phyloP scores from a whole-genome alignment of 2,329 filamentous ascomycete genomes.

The Thelonectria rubi region DNA sequence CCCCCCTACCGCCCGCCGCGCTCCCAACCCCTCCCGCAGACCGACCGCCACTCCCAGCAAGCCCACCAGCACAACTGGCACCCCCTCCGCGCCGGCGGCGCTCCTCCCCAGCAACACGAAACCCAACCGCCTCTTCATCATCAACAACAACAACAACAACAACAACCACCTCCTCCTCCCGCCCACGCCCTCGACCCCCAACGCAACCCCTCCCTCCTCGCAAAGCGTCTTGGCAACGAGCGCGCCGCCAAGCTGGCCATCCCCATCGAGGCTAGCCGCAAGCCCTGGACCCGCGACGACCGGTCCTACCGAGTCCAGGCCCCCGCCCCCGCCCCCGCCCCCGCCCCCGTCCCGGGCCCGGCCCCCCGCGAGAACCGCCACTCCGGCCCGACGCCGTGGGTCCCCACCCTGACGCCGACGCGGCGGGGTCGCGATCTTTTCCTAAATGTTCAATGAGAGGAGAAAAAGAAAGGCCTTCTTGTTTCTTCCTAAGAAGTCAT shows the following conservation, averaged over 20 bases:
- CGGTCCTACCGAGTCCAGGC: background rate
- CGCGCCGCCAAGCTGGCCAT: constrained; percentile 58
- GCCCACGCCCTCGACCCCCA: constrained; percentile 13
- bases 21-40: constrained; percentile 15
- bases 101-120: constrained; percentile 9
- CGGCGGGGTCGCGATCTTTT: constrained; percentile 72
- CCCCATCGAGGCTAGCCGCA: constrained; percentile 31
- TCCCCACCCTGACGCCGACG: constrained; percentile 72
- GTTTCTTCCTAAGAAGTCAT: constrained; percentile 5
- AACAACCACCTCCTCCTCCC: no score
- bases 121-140: no score
- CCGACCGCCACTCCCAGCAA: constrained; percentile 18
- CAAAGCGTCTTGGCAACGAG: constrained; percentile 61
- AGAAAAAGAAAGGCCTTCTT: background rate
- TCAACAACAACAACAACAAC: no score
- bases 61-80: constrained; percentile 23
- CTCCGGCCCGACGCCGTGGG: constrained; percentile 41
- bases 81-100: constrained; percentile 14
- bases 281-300: constrained; percentile 32
- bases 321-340: background rate
- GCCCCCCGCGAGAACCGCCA: constrained; percentile 17
- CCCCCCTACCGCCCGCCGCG: constrained; percentile 14
- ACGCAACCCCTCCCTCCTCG: constrained; percentile 56
- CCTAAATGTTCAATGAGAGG: constrained; percentile 59
- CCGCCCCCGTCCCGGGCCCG: background rate